Conservation (phyloP, 495 filamentous ascomycete genomes). For the Talaromyces adpressus region DNA sequence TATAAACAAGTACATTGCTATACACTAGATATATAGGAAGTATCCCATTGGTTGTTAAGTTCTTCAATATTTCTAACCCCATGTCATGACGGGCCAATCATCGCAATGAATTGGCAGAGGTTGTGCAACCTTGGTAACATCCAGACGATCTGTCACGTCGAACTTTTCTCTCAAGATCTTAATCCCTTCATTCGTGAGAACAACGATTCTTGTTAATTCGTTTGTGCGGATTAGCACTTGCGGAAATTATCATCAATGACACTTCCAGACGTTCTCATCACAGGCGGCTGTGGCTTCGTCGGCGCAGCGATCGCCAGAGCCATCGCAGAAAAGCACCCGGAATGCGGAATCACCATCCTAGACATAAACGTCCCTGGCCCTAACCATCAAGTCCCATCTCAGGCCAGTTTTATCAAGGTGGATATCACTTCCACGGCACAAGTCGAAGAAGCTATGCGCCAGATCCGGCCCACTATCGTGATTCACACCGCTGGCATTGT, state of each 20-base stretch:
- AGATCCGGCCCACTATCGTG: constrained; percentile 32
- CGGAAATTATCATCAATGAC: not conserved
- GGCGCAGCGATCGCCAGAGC: constrained; percentile 37
- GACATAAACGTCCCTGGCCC: constrained; percentile 30
- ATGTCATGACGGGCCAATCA: not conserved
- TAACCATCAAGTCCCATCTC: constrained; percentile 22
- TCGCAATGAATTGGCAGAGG: not conserved
- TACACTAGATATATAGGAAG: too few relatives aligned
- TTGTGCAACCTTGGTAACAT: not conserved
- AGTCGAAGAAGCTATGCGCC: constrained; percentile 22
- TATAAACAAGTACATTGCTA: too few relatives aligned
- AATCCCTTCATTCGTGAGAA: not conserved
- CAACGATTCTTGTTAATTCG: not conserved
- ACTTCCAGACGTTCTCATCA: constrained; percentile 38
- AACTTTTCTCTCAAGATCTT: not conserved
- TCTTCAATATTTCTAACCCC: not conserved
- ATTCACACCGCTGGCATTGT: constrained; percentile 42
- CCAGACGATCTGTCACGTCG: not conserved
- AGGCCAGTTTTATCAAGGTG: constrained; percentile 25
- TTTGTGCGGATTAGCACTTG: not conserved
- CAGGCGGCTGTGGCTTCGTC: constrained; percentile 48
- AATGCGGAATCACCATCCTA: constrained; percentile 36
- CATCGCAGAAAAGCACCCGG: constrained; percentile 32
- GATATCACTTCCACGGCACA: constrained; percentile 29
- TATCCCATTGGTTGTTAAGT: not conserved